Evolutionary conservation across 2,329 filamentous ascomycete species (phyloP).

Genomic region (Ciborinia camelliae): DNA sequence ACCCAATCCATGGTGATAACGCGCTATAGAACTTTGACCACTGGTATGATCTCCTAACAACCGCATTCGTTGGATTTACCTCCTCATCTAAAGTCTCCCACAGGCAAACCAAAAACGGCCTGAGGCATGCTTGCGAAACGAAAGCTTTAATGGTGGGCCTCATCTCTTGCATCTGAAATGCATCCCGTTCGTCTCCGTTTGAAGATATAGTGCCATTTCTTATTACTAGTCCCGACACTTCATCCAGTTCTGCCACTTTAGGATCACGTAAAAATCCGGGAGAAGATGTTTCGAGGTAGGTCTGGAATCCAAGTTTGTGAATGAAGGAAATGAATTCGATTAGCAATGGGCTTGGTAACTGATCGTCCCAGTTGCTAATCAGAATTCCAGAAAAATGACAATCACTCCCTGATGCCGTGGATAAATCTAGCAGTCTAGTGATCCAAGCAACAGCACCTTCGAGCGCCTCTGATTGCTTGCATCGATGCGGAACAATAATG

Average conservation of each 20-base stretch:
- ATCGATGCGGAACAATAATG: constrained; percentile 18
- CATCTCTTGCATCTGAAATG: constrained; percentile 40
- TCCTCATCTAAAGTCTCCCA: constrained; percentile 36
- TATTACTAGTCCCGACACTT: constrained; percentile 41
- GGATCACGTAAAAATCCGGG: constrained; percentile 27
- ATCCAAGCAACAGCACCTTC: constrained; percentile 8
- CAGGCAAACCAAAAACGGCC: constrained; percentile 32
- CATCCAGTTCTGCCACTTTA: constrained; percentile 22
- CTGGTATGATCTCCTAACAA: constrained; percentile 30
- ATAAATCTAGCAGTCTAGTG: constrained; percentile 20
- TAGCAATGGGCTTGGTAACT: constrained; percentile 22
- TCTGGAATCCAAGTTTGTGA: constrained; percentile 28
- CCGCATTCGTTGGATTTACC: constrained; percentile 28
- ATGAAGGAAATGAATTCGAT: constrained; percentile 29
- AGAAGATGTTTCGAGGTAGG: constrained; percentile 30
- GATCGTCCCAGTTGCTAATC: constrained; percentile 27
- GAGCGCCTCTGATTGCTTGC: not conserved
- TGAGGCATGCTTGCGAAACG: constrained; percentile 28
- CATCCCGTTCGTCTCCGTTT: constrained; percentile 43
- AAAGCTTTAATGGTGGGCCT: constrained; percentile 27
- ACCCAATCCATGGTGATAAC: constrained; percentile 25
- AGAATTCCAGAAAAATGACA: constrained; percentile 27
- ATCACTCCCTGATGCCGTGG: constrained; percentile 22
- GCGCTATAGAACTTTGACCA: constrained; percentile 31
- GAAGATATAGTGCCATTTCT: constrained; percentile 44